Conservation (phyloP, 106 monocot species). For the Vanilla planifolia region DNA sequence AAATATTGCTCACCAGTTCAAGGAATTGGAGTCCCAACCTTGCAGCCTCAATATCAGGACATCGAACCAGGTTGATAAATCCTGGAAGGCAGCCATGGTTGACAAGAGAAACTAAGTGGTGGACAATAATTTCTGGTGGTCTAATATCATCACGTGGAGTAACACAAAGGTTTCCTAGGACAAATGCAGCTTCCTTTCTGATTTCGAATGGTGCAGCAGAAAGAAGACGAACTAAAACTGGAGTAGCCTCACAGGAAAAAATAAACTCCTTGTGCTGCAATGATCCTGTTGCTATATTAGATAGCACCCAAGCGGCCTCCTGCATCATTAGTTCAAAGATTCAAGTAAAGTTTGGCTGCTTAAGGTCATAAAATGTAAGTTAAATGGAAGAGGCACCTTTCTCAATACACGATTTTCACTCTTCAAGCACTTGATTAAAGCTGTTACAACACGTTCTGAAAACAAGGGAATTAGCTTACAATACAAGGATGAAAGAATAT, state of each 20-base stretch:
- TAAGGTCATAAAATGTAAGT: not conserved
- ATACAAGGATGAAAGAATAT: conserved; percentile 4
- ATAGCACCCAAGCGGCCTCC: conserved; percentile 93
- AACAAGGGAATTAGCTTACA: conserved; percentile 8
- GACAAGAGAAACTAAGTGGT: conserved; percentile 63
- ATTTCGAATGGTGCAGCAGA: conserved; percentile 75
- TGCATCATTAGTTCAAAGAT: conserved; percentile 16
- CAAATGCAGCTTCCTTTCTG: conserved; percentile 84
- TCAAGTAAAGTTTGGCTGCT: not conserved
- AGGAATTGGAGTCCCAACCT: conserved; percentile 90
- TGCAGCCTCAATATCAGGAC: conserved; percentile 82
- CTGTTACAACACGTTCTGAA: conserved; percentile 63
- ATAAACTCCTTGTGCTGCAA: conserved; percentile 75
- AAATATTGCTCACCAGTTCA: conserved; percentile 60
- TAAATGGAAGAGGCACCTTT: conserved; percentile 42
- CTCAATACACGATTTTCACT: conserved; percentile 77
- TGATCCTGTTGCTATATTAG: conserved; percentile 84
- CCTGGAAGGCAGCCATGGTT: conserved; percentile 70
- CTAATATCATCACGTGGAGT: conserved; percentile 31
- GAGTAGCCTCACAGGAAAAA: conserved; percentile 57
- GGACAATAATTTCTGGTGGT: conserved; percentile 49
- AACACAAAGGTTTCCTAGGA: conserved; percentile 87
- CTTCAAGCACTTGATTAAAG: conserved; percentile 76
- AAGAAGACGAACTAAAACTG: conserved; percentile 57
- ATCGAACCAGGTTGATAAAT: conserved; percentile 78